Percentiles rank a stretch among this genome's conserved stretches.
These are phyloP conservation scores for Cercospora sp. DNA, from an alignment of 2,329 filamentous ascomycete genomes.

Conservation along the genomic window DNA sequence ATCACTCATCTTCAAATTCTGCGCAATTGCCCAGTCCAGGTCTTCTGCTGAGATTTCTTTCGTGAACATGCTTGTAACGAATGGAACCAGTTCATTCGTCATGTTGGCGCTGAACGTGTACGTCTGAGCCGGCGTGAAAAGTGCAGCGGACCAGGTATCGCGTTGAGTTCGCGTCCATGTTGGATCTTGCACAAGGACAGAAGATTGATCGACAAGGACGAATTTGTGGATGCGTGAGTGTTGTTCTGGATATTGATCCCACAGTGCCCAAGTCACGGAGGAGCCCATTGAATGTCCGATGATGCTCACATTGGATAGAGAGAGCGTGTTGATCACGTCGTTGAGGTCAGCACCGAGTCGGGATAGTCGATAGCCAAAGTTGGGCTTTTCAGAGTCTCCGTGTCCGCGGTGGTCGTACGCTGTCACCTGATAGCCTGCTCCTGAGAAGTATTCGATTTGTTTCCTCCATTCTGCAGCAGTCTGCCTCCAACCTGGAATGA, in stretches of 20 bases:
- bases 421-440: neutral
- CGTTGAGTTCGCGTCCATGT: neutral
- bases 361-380: neutral
- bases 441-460: neutral
- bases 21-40: neutral
- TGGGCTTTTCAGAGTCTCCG: neutral
- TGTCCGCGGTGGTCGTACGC: neutral
- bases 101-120: neutral
- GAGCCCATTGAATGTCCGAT: neutral
- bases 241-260: neutral
- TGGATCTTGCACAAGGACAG: neutral
- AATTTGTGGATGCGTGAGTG: neutral
- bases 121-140: neutral
- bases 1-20: neutral
- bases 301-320: neutral
- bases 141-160: neutral
- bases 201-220: neutral
- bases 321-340: neutral
- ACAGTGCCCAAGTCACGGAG: neutral
- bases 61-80: neutral
- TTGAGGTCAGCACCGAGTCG: neutral
- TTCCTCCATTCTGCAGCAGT: neutral
- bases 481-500: neutral
- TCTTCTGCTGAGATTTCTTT: neutral
- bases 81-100: neutral